These are phyloP conservation scores for Sugiyamaella japonica DNA, from an alignment of 1,139 yeast species.

Conservation along the genomic window DNA sequence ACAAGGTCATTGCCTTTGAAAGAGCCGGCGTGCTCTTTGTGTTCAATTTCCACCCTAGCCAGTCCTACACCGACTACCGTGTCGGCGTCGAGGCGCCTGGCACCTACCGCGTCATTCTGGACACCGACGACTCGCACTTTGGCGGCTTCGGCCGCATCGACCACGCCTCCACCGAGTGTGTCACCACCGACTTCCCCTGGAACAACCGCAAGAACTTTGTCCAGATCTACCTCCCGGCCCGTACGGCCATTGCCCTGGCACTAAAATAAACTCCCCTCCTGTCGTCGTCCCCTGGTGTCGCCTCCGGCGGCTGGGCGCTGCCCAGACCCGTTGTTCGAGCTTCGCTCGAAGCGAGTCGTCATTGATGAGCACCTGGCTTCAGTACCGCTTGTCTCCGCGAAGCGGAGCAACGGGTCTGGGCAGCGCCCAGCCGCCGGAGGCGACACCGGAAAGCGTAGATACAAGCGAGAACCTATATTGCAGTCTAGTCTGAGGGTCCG, in stretches of 20 bases:
- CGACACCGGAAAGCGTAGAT: too few species aligned
- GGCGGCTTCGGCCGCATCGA: conserved; percentile 85
- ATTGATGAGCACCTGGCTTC: too few species aligned
- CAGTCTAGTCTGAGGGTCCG: conserved; percentile 63
- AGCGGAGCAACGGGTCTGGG: neutral
- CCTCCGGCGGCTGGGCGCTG: conserved; percentile 8
- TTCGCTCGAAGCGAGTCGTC: conserved; percentile 1
- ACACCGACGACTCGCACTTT: conserved; percentile 66
- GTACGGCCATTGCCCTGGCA: conserved; percentile 78
- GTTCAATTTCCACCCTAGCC: conserved; percentile 84
- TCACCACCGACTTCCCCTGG: conserved; percentile 77
- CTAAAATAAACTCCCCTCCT: conserved; percentile 19
- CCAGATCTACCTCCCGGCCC: conserved; percentile 79
- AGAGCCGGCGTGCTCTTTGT: conserved; percentile 81
- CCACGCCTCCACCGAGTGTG: conserved; percentile 47
- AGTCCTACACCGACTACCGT: conserved; percentile 82
- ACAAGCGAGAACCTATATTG: too few species aligned
- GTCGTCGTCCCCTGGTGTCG: neutral
- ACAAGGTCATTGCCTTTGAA: conserved; percentile 86
- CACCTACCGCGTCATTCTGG: conserved; percentile 67
- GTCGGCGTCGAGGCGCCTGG: conserved; percentile 86
- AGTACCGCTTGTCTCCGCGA: too few species aligned
- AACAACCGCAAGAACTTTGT: conserved; percentile 72
- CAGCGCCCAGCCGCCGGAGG: neutral
- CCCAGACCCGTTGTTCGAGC: neutral